Base-by-base conservation (phyloP, 192 early-diverging fungal genomes). In the Diversispora eburnea region DNA sequence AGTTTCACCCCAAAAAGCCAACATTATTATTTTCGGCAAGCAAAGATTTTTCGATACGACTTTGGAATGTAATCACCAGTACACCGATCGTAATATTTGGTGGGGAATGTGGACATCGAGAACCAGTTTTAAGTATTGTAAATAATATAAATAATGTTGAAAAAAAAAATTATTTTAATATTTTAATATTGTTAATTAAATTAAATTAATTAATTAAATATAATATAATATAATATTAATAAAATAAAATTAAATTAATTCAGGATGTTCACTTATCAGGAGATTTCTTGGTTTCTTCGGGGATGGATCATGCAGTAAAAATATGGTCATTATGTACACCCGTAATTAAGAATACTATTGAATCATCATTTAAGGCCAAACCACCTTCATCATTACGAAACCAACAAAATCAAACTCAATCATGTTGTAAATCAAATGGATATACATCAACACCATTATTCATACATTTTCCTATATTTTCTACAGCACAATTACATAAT, bases 291-390 rank as follows among this genome's bases (percentile, higher is more conserved):
- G 71, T 9, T 51, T 73, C 71, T 39, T 55, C 45, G 9, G 71
- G 58, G 49, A 73, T 73, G 71, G 71, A 73, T n/a, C 59, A 63
- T 15, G 20, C 71, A 2, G 59, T 57, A 17, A 73, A 73, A 52
- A 73, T 73, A 52, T 73, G 71, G 71, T 49, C 71, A n/a, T 10
- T 73, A n/a, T 73, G 71, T 45, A 73, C 45, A 9, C 71, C 71
- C 5, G 43, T 51, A 13, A 20, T 73, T 3, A 73, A 49, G 7
- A 20, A 51, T 51, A 5, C 60, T 13, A 73, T 73, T 15, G 58
- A 73, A n/a, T 45, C 59, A 1, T 48, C 71, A 5, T 63, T 59
- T 19, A 61, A 5, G 12, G 17, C 56, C 20, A 71, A 1, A 39
- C 25, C 46, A 39, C 22, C 59, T 8, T 13, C 25, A 13, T 48